These are phyloP conservation scores for Carex parvula DNA, from an alignment of 176 grass and related monocot genomes.

Conservation along the genomic window DNA sequence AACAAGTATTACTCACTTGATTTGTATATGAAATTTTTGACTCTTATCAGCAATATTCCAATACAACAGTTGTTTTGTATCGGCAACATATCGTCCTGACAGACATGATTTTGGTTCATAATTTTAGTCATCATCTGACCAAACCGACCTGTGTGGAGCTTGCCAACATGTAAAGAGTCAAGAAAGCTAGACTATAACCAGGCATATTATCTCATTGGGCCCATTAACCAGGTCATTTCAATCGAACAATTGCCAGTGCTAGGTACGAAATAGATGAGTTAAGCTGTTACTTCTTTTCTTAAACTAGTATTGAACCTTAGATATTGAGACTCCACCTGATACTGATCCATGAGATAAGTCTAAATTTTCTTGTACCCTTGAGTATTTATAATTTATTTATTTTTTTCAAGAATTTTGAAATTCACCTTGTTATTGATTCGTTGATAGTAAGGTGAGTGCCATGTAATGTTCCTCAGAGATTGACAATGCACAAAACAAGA, in stretches of 20 bases:
- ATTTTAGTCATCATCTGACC: background rate
- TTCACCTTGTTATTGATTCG: conserved; percentile 71
- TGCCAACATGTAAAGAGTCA: background rate
- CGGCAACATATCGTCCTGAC: background rate
- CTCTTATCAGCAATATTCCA: background rate
- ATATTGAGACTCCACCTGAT: background rate
- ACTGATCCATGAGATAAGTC: background rate
- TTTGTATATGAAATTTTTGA: background rate
- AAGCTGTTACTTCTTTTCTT: background rate
- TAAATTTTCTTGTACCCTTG: background rate
- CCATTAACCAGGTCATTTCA: background rate
- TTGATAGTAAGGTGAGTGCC: conserved; percentile 58
- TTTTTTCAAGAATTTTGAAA: background rate
- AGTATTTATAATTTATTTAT: background rate
- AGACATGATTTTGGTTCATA: background rate
- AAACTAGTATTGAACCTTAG: background rate
- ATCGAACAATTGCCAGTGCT: background rate
- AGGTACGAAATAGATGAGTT: background rate
- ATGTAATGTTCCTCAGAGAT: conserved; percentile 45
- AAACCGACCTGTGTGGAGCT: background rate
- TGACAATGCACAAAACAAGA: conserved; percentile 80
- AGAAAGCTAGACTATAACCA: background rate
- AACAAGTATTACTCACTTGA: background rate
- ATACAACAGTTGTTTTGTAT: background rate
- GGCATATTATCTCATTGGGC: background rate